Conservation (phyloP, 768 basidiomycete species). For the Candolleomyces aberdarensis region DNA sequence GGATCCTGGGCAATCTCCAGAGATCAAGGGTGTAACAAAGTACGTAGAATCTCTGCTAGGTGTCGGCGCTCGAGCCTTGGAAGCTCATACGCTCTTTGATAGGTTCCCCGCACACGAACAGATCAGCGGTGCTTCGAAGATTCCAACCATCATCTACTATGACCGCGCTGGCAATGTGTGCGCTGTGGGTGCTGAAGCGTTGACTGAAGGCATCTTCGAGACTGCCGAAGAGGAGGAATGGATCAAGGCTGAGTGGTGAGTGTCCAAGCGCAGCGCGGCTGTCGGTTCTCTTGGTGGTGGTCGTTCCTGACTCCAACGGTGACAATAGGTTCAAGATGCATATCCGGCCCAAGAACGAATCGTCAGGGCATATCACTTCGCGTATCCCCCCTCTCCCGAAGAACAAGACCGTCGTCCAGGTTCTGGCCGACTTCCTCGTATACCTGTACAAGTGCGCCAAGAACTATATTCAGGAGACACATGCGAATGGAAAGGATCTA, state of each 20-base stretch:
- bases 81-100: not conserved
- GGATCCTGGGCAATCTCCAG: conserved; percentile 31
- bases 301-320: conserved; percentile 38
- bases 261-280: too few species aligned
- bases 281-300: too few species aligned
- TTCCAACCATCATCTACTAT: conserved; percentile 48
- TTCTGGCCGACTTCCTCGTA: too few species aligned
- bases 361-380: conserved; percentile 32
- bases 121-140: conserved; percentile 39
- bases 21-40: conserved; percentile 15
- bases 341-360: too few species aligned
- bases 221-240: conserved; percentile 40
- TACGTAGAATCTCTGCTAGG: too few species aligned
- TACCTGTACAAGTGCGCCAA: too few species aligned
- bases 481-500: too few species aligned
- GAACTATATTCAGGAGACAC: too few species aligned
- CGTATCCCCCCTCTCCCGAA: too few species aligned
- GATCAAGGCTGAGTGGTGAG: conserved; percentile 43
- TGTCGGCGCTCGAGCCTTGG: too few species aligned
- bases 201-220: conserved; percentile 31
- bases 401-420: too few species aligned
- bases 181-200: conserved; percentile 43
- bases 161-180: conserved; percentile 30
- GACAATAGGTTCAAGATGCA: conserved; percentile 18
- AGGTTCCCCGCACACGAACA: conserved; percentile 44